Conservation (phyloP, 352 stramenopile species). For the Globisporangium nunn region DNA sequence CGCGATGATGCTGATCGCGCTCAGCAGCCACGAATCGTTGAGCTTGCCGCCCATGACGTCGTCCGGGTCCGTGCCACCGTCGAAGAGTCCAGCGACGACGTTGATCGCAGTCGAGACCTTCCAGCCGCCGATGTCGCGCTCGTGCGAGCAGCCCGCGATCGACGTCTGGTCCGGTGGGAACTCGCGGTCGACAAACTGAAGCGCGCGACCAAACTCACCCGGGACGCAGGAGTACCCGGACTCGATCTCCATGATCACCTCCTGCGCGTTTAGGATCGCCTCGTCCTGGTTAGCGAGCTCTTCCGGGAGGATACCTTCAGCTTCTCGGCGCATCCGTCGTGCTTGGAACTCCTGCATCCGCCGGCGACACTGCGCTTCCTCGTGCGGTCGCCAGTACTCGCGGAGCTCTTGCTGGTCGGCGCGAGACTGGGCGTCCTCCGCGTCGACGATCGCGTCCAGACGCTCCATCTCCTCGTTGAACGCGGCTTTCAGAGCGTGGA, state of each 20-base stretch:
- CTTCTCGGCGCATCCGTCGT: slow-evolving; percentile 58
- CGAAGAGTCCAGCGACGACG: slow-evolving; percentile 83
- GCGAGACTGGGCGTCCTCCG: slow-evolving; percentile 51
- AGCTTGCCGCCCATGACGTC: slow-evolving; percentile 80
- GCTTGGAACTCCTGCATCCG: slow-evolving; percentile 76
- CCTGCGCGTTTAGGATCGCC: slow-evolving; percentile 68
- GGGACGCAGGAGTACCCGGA: slow-evolving; percentile 70
- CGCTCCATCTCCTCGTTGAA: slow-evolving; percentile 87
- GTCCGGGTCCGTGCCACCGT: slow-evolving; percentile 89
- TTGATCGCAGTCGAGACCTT: slow-evolving; percentile 86
- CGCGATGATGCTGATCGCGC: slow-evolving; percentile 87
- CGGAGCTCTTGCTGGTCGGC: slow-evolving; percentile 40
- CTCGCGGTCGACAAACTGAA: slow-evolving; percentile 87
- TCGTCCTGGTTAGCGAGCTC: slow-evolving; percentile 53
- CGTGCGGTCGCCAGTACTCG: slow-evolving; percentile 47
- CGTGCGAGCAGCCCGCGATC: slow-evolving; percentile 50
- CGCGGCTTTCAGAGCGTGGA: slow-evolving; percentile 82
- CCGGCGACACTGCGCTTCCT: slow-evolving; percentile 59
- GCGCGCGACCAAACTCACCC: slow-evolving; percentile 64
- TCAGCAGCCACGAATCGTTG: slow-evolving; percentile 88
- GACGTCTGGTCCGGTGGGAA: slow-evolving; percentile 81
- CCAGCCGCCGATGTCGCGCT: slow-evolving; percentile 60
- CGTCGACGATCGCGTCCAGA: slow-evolving; percentile 63
- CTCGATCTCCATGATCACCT: slow-evolving; percentile 83
- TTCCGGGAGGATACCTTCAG: slow-evolving; percentile 45